Base-by-base conservation (phyloP, 1,284 basidiomycete genomes). In the Acaromyces ingoldii region DNA sequence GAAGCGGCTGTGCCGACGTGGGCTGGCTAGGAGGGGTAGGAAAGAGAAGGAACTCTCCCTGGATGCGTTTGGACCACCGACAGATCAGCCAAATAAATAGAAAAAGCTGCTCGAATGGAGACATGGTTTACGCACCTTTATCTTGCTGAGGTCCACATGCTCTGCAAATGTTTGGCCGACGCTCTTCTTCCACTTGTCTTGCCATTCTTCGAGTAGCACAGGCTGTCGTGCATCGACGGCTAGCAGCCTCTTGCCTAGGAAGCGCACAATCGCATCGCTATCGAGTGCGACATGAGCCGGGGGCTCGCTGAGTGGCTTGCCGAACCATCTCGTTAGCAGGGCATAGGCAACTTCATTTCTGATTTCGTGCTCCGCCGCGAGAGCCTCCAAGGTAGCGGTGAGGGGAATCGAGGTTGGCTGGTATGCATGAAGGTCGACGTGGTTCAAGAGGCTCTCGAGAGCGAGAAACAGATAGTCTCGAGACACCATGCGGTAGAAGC, bases 321-420 rank as follows among this genome's bases (percentile, higher is more conserved):
- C 70, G 26, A 72, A 74, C 64, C 69, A 72, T 26, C 55, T 53
- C 15, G 55, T 51, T 11, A 72, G 51, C 15, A 66, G 36, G 1
- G 57, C 63, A 25, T 57, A 49, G 11, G 55, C 55, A n/a, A 72
- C 61, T 38, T 63, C 58, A 13, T 52, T 40, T 2, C 58, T 39
- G 1, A 63, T 33, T 1, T 47, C 57, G 39, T 62, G 50, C 13
- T 60, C 56, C 3, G 25, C 30, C 24, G 47, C 30, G 1, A 74
- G 46, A 0, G 66, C 58, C 1, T 54, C 55, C 30, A 64, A 42
- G 13, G 58, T 57, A 15, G 58, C 57, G 11, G 49, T 38, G 9
- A 64, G 39, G 11, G 70, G 67, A 2, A 74, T 53, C 1, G 34
- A 37, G n/a, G 62, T 59, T 2, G 63, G 46, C 10, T 62, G 46